phyloP scores from a whole-genome alignment of 805 yeast genomes.

The Ogataea glucozyma region DNA sequence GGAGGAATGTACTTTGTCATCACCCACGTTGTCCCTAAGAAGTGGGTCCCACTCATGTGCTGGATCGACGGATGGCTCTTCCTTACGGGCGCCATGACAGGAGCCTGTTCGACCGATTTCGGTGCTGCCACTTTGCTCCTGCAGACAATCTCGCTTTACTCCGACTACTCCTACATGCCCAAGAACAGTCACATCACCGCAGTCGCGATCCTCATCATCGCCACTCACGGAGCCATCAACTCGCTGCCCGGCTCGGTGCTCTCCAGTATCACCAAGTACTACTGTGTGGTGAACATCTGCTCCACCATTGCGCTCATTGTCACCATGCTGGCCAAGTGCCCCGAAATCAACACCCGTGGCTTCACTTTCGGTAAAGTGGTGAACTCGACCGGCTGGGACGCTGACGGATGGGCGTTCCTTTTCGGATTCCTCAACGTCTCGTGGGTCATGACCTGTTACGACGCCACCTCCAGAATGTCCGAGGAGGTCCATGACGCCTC shows the following conservation, averaged over 20 bases:
- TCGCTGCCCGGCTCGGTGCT: slow-evolving; percentile 53
- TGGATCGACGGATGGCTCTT: slow-evolving; percentile 58
- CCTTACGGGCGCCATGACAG: slow-evolving; percentile 48
- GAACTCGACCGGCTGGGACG: slow-evolving; percentile 51
- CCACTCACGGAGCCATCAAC: slow-evolving; percentile 51
- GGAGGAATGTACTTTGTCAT: slow-evolving; percentile 54
- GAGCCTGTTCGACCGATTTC: slow-evolving; percentile 53
- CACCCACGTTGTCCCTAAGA: slow-evolving; percentile 48
- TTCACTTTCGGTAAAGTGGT: slow-evolving; percentile 51
- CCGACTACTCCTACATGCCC: slow-evolving; percentile 40
- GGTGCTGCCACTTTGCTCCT: slow-evolving; percentile 52
- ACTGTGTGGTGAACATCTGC: slow-evolving; percentile 51
- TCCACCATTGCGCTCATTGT: slow-evolving; percentile 51
- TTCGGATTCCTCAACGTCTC: slow-evolving; percentile 58
- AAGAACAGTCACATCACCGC: slow-evolving; percentile 49
- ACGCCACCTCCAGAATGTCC: slow-evolving; percentile 55
- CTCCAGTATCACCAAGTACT: slow-evolving; percentile 50
- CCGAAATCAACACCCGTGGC: slow-evolving; percentile 43
- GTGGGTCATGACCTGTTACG: slow-evolving; percentile 62
- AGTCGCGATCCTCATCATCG: slow-evolving; percentile 49
- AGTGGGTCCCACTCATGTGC: slow-evolving; percentile 51
- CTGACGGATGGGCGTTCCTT: slow-evolving; percentile 56
- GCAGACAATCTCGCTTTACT: slow-evolving; percentile 44
- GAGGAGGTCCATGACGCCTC: slow-evolving; percentile 59
- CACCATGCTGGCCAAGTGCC: slow-evolving; percentile 56